phyloP scores from a whole-genome alignment of 768 basidiomycete genomes.

The Auriscalpium orientale region DNA sequence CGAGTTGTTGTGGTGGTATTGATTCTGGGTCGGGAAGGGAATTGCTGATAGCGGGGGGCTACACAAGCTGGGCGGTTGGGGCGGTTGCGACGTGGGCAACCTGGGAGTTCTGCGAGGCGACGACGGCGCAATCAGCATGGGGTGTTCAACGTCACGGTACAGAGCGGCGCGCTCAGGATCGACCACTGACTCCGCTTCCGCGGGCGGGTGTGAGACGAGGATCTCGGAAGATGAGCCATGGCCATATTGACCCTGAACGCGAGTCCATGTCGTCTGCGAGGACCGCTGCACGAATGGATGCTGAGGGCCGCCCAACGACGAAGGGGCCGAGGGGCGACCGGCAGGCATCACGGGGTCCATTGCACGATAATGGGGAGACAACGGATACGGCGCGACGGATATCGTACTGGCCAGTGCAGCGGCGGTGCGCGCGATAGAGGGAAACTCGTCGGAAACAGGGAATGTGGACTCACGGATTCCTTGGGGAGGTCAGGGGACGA shows the following conservation, averaged over 20 bases:
- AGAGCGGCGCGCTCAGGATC: conserved; percentile 5
- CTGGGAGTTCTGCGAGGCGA: conserved; percentile 41
- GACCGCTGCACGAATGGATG: conserved; percentile 10
- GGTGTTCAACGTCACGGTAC: conserved; percentile 22
- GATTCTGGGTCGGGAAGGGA: conserved; percentile 35
- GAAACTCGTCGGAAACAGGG: conserved; percentile 14
- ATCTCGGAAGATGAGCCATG: neutral
- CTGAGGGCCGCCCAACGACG: conserved; percentile 7
- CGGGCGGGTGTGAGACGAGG: neutral
- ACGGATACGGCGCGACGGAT: conserved; percentile 3
- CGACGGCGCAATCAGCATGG: conserved; percentile 38
- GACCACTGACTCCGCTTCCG: neutral
- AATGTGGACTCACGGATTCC: conserved; percentile 18
- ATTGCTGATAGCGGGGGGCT: conserved; percentile 40
- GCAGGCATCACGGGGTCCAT: conserved; percentile 10
- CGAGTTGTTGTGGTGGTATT: conserved; percentile 20
- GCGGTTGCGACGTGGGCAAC: conserved; percentile 43
- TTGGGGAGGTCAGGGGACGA: neutral
- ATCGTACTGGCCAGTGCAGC: conserved; percentile 5
- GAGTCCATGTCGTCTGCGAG: conserved; percentile 15
- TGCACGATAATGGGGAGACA: conserved; percentile 4
- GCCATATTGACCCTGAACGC: conserved; percentile 10
- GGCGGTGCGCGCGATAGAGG: conserved; percentile 11
- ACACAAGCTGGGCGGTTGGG: conserved; percentile 24
- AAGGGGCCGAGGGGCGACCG: conserved; percentile 6